phyloP scores from a whole-genome alignment of 495 filamentous ascomycete genomes.

The Tuber melanosporum region DNA sequence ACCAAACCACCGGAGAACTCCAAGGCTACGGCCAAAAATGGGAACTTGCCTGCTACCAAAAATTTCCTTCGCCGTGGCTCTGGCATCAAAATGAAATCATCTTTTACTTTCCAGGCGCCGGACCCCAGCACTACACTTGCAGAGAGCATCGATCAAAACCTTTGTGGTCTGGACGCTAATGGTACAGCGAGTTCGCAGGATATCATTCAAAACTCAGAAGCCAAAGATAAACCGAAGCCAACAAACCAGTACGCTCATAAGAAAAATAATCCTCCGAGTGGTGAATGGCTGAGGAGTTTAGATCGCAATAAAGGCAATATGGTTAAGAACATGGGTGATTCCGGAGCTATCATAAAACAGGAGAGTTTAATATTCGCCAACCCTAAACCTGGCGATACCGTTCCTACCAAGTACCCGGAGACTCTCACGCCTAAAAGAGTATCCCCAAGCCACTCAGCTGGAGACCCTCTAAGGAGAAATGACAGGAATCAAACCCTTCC shows the following conservation, averaged over 20 bases:
- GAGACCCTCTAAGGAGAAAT: not conserved
- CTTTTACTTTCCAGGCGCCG: not conserved
- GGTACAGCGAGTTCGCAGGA: not conserved
- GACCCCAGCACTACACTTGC: not conserved
- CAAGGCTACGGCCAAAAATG: not conserved
- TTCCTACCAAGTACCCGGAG: not conserved
- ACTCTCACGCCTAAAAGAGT: not conserved
- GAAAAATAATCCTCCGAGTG: not conserved
- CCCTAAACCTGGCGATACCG: not conserved
- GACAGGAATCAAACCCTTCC: not conserved
- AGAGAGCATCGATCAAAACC: not conserved
- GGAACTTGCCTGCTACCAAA: not conserved
- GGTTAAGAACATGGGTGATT: not conserved
- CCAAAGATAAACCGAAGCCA: not conserved
- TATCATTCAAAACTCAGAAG: not conserved
- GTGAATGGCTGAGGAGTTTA: not conserved
- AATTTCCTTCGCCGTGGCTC: not conserved
- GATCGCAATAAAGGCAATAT: not conserved
- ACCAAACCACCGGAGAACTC: not conserved
- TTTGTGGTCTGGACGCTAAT: not conserved
- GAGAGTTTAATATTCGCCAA: not conserved
- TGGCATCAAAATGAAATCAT: not conserved
- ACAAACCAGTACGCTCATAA: not conserved
- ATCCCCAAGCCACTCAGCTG: not conserved
- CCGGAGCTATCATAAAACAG: not conserved